Base-by-base conservation (phyloP, 2,329 filamentous ascomycete species). In the Hyphodiscus sp. region DNA sequence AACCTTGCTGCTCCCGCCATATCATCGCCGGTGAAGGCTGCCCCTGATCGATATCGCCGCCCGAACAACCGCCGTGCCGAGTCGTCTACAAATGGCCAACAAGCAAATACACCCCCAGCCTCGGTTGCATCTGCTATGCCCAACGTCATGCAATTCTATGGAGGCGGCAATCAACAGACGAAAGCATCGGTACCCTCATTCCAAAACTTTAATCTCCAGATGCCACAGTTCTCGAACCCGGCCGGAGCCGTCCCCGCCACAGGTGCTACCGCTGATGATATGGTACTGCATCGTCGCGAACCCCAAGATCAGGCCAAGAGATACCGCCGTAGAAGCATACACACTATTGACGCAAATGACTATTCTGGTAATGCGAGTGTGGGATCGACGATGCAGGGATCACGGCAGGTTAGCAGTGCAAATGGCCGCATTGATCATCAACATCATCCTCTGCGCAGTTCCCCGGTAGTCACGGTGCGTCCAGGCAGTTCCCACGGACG, bases 41-140 rank as follows among this genome's bases (percentile, higher is more conserved):
- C 87, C 1, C 89, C 89, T 1, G 91, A 96, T 68, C 83, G 92
- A 55, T 96, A 96, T 68, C 81, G 91, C 63, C 85, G 91, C 49
- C 70, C 78, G 55, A 77, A 77, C 52, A 75, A 79, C 54, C 79
- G 80, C 60, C 75, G 80, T 56, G 54, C 61, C 13, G 74, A 66
- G 63, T 70, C 62, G 63, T 65, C 57, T 61, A 67, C 43, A 57
- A 38, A 38, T 13, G 66, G 49, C 52, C 54, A 55, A 48, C 45
- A 49, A 45, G n/a, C 56, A 45, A 61, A 30, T 45, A 58, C 58
- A 41, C 67, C 5, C 5, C 33, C 33, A 38, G 33, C 63, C 44
- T 68, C 71, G 73, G 20, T 64, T 20, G 72, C 77, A n/a, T 78
- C 77, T 20, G 76, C 76, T 51, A 78, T 81, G 73, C 76, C 76